Conservation (phyloP, 1,284 basidiomycete genomes). For the Leccinum subrobustum region DNA sequence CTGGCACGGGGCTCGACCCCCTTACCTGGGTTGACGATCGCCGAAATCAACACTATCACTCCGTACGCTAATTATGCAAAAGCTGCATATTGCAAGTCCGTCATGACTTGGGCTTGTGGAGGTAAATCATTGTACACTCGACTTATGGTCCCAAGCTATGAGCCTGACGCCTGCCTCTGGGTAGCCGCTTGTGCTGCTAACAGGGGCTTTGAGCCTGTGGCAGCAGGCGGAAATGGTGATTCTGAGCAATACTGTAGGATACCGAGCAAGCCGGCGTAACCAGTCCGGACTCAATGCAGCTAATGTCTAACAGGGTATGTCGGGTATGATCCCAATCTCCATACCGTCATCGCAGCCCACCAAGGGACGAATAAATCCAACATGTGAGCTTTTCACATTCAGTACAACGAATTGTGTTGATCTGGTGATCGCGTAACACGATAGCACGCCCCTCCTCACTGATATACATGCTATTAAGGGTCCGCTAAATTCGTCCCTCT, state of each 20-base stretch:
- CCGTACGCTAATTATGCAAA: conserved; percentile 57
- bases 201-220: conserved; percentile 51
- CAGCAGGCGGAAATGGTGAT: conserved; percentile 58
- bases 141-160: neutral
- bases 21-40: conserved; percentile 34
- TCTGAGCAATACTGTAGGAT: conserved; percentile 47
- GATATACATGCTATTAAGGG: conserved; percentile 45
- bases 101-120: conserved; percentile 59
- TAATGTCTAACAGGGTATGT: conserved; percentile 33
- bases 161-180: neutral
- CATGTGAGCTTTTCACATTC: conserved; percentile 19
- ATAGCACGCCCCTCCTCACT: conserved; percentile 50
- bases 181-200: conserved; percentile 54
- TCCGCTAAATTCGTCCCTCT: conserved; percentile 46
- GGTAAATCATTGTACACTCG: conserved; percentile 32
- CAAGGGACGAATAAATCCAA: conserved; percentile 32
- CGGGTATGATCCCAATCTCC: conserved; percentile 30
- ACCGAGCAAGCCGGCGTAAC: neutral
- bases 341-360: conserved; percentile 35
- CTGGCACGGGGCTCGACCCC: conserved; percentile 34
- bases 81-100: conserved; percentile 51
- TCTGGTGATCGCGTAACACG: neutral
- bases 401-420: neutral
- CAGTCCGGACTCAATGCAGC: neutral
- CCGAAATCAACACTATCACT: conserved; percentile 46